A percentile compares a stretch with the other conserved stretches of the same genome.
Evolutionary conservation across 2,329 filamentous ascomycete genomes (phyloP).

Genomic region (Chrysoporthe austroafricana): DNA sequence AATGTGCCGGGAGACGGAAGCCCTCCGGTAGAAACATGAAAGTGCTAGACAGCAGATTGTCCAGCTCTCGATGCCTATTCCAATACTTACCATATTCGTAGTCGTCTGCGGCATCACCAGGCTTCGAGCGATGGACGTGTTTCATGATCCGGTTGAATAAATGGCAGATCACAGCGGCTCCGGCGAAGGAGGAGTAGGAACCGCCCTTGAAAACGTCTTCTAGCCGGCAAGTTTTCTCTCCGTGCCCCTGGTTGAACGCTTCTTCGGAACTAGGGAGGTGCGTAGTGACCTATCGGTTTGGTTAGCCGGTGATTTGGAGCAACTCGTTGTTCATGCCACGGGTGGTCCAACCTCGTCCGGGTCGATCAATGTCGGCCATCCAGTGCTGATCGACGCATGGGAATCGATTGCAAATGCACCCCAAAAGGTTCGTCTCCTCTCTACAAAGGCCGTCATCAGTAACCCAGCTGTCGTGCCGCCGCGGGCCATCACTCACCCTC

Average conservation of each 20-base stretch:
- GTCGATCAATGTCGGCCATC: constrained; percentile 84
- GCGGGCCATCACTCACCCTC: constrained; percentile 51
- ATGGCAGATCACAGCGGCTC: constrained; percentile 73
- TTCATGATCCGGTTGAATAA: constrained; percentile 81
- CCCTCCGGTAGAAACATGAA: constrained; percentile 78
- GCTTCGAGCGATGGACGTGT: constrained; percentile 75
- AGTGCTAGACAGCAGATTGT: constrained; percentile 77
- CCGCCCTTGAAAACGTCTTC: constrained; percentile 65
- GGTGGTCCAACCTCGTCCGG: constrained; percentile 61
- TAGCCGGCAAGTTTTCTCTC: constrained; percentile 66
- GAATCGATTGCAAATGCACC: constrained; percentile 79
- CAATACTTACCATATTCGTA: constrained; percentile 78
- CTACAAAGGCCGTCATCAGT: constrained; percentile 38
- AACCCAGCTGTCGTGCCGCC: not conserved
- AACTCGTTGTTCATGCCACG: not conserved
- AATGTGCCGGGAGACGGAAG: constrained; percentile 71
- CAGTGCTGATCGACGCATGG: constrained; percentile 85
- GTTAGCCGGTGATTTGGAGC: constrained; percentile 5
- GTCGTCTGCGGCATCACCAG: constrained; percentile 74
- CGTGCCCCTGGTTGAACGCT: constrained; percentile 69
- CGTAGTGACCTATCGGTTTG: constrained; percentile 63
- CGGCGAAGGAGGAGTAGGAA: constrained; percentile 71
- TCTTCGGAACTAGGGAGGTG: constrained; percentile 81
- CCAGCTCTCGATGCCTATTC: constrained; percentile 81
- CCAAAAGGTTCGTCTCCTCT: constrained; percentile 87